Evolutionary conservation across 371 early-diverging fungal species (phyloP).

Genomic region (Apophysomyces variabilis): DNA sequence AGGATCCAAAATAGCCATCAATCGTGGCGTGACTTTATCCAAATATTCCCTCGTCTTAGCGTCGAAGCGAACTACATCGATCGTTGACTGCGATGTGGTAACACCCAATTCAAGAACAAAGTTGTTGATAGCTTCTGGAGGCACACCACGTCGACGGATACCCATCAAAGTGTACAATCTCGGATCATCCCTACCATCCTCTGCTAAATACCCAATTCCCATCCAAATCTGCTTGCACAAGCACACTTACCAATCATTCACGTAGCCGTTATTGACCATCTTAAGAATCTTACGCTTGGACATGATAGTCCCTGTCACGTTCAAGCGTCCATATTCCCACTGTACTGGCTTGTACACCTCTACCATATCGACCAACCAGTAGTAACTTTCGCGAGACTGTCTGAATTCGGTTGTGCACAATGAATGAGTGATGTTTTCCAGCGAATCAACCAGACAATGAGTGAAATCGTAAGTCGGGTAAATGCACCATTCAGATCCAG

Average conservation of each 20-base stretch:
- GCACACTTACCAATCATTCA: conserved; percentile 74
- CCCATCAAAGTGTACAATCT: conserved; percentile 97
- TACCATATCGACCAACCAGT: conserved; percentile 99
- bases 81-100: conserved; percentile 87
- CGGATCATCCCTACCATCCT: conserved; percentile 90
- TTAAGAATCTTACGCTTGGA: conserved; percentile 98
- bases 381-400: conserved; percentile 96
- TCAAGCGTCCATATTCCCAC: conserved; percentile 99
- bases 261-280: conserved; percentile 83
- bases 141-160: conserved; percentile 98
- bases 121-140: conserved; percentile 98
- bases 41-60: conserved; percentile 95
- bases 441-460: conserved; percentile 98
- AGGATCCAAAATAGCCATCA: conserved; percentile 93
- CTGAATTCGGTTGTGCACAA: conserved; percentile 99
- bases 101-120: conserved; percentile 97
- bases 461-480: conserved; percentile 99
- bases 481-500: conserved; percentile 94
- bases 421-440: conserved; percentile 99
- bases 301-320: conserved; percentile 95
- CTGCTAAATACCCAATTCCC: not conserved
- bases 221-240: not conserved
- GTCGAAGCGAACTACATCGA: conserved; percentile 94
- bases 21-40: conserved; percentile 89
- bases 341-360: conserved; percentile 99